These are phyloP conservation scores for Chaetoceros tenuissimus DNA, from an alignment of 108 stramenopile species.

Conservation along the genomic window DNA sequence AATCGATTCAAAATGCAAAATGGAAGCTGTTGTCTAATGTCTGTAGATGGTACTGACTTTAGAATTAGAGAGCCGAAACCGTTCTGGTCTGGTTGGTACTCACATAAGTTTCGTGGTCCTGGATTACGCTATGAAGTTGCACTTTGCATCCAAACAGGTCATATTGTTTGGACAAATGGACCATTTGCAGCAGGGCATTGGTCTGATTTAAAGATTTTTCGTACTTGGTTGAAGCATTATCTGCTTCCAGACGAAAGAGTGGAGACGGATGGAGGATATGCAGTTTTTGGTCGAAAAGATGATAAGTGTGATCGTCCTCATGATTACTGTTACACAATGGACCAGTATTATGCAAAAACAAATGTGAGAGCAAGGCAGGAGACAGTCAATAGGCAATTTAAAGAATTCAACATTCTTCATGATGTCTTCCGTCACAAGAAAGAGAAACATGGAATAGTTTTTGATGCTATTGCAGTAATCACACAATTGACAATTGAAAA, in stretches of 20 bases:
- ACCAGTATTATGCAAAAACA: constrained; percentile 2
- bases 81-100: constrained; percentile 1
- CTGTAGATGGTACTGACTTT: constrained; percentile 13
- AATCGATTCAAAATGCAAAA: background rate
- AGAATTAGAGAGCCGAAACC: constrained; percentile 7
- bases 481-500: no score
- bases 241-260: constrained; percentile 11
- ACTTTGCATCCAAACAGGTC: constrained; percentile 8
- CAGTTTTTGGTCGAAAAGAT: constrained; percentile 3
- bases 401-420: constrained; percentile 6
- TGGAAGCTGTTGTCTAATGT: background rate
- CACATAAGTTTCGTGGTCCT: constrained; percentile 13
- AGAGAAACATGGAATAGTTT: constrained; percentile 1
- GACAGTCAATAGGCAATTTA: constrained; percentile 25
- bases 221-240: background rate
- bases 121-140: constrained; percentile 23
- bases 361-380: constrained; percentile 16
- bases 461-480: constrained; percentile 2
- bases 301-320: background rate
- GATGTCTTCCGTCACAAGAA: constrained; percentile 11
- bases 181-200: constrained; percentile 16
- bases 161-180: constrained; percentile 21
- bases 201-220: constrained; percentile 19
- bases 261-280: constrained; percentile 23
- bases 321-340: background rate